A percentile compares a stretch with the other conserved stretches of the same genome.
phyloP scores from a whole-genome alignment of 257 asterid species.

The Verbena officinalis region DNA sequence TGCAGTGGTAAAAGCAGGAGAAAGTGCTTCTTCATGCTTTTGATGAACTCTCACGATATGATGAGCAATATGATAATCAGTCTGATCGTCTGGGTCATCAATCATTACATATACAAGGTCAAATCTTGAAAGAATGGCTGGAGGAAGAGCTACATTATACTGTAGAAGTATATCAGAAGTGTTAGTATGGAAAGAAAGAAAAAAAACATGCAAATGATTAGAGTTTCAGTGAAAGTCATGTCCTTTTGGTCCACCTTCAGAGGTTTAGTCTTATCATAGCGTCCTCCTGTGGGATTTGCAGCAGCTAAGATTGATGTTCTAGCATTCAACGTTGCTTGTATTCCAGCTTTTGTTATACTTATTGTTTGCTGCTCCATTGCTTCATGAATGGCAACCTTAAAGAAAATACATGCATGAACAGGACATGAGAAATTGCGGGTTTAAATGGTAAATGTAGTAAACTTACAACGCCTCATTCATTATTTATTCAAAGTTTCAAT shows the following conservation, averaged over 20 bases:
- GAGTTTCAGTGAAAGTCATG: constrained; percentile 1
- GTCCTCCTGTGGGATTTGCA: constrained; percentile 99
- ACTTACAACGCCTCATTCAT: background rate
- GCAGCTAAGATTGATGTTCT: constrained; percentile 98
- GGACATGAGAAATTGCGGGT: constrained; percentile 22
- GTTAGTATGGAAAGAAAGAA: constrained; percentile 23
- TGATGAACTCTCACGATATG: constrained; percentile 97
- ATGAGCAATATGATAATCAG: constrained; percentile 91
- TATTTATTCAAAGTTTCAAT: constrained; percentile 11
- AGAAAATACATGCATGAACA: constrained; percentile 27
- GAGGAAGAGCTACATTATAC: constrained; percentile 99
- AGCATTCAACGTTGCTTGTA: constrained; percentile 98
- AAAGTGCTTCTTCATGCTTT: constrained; percentile 76
- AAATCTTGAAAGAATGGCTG: constrained; percentile 98
- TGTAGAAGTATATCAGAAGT: constrained; percentile 44
- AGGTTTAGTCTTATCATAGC: constrained; percentile 95
- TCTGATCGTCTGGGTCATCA: constrained; percentile 95
- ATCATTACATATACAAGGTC: constrained; percentile 98
- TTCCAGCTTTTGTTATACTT: constrained; percentile 99
- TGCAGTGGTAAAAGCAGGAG: constrained; percentile 81
- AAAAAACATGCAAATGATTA: constrained; percentile 6
- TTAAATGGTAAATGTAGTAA: constrained; percentile 15
- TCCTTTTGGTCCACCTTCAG: constrained; percentile 67
- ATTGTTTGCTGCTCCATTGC: constrained; percentile 99
- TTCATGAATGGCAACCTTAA: constrained; percentile 97